Evolutionary conservation across 192 early-diverging fungal genomes (phyloP), one percentile per base, ranked within the genome.

Genomic region (Phycomyces nitens): DNA sequence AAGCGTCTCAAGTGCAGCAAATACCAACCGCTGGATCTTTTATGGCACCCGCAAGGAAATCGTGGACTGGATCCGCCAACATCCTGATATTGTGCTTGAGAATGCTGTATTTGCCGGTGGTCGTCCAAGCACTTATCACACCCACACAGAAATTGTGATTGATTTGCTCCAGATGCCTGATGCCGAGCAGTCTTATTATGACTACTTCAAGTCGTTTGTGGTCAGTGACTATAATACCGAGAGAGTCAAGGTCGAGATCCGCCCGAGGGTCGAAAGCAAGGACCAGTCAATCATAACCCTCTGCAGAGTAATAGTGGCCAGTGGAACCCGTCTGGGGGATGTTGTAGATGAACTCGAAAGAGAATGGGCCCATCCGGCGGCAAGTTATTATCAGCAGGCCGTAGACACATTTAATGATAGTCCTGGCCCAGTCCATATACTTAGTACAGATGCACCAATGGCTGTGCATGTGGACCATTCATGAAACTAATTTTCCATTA

Each of bases 1-100:
- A 50, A 72, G 73, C 0, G 64, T 81, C 49, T 76, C 80, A 0
- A 68, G 69, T 7, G 70, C 65, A 15, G 50, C 58, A 9, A 75
- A 73, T 26, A 78, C 71, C 10, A 71, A 71, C 1, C 78, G 73
- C 0, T 81, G 74, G 62, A 69, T 76, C 38, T 81, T 81, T 27
- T 63, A 78, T 39, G 80, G 80, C 40, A 81, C 77, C 15, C 70
- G 77, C 39, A 68, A 66, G 1, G 77, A 77, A 26, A 78, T 81
- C 20, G 39, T 81, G 9, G 73, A 77, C 34, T 81, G 80, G 80
- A 73, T 76, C 29, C 66, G 64, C 0, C 12, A 62, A 1, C 71
- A 73, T 47, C 23, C 27, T 0, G 34, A 61, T 14, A 62, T 73
- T 12, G 34, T 65, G 63, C 14, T 75, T 60, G 53, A 77, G 66